Evolutionary conservation across 257 asterid species (phyloP), one percentile per base, ranked within the genome.

Genomic region (Solanum chilense): DNA sequence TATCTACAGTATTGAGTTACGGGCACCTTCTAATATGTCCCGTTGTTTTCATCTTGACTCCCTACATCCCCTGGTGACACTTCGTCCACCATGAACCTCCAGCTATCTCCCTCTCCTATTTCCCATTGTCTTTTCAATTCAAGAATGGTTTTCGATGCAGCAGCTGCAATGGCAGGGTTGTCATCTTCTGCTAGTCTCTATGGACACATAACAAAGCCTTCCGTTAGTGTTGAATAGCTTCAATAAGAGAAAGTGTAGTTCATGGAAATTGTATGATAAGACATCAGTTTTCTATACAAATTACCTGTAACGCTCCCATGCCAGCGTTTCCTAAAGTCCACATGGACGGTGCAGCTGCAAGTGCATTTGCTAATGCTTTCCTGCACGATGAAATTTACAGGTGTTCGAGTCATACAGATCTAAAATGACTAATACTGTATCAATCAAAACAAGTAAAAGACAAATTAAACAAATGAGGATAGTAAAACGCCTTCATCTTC

Each of bases 281-380:
- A 39, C 45, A 10, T 33, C 47, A 71, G 3, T 37, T 52, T 9
- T 18, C 58, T 66, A 13, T 58, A 39, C 14, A 56, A 77, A 41
- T 31, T 82, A 95, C 99, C 99, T 94, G 98, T 88, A 96, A 92
- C 27, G 98, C 99, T 87, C 99, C 98, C 98, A 96, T 96, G 94
- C 99, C 99, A 11, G 98, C 99, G 82, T 96, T 96, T 87, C 99
- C 99, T 20, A 96, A 94, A 82, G 98, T 96, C 99, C 99, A 96
- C 95, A 96, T 93, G 35, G 99, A 96, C 33, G 99, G 98, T 35
- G 99, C 99, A 41, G 94, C 92, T 58, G 99, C 94, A 89, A 96
- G 92, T 35, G 98, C 98, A 86, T 95, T 96, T 56, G 99, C 98
- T 81, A 96, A 91, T 70, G 98, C 99, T 92, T 92, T 94, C 94